phyloP scores from a whole-genome alignment of 768 basidiomycete genomes.

The Suillus americanus region DNA sequence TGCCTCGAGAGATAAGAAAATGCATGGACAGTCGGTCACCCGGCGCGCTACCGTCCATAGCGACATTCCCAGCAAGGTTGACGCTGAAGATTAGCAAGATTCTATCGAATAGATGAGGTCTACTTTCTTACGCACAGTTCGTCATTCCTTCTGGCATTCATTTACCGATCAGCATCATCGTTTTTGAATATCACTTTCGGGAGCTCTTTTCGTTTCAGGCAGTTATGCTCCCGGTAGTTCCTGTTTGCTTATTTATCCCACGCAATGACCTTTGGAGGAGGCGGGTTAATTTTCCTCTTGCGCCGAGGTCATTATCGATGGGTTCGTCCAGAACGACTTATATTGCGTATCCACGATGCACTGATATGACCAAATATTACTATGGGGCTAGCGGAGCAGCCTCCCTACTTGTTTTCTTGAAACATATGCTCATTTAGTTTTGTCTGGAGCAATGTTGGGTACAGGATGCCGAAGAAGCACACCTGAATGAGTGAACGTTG shows the following conservation, averaged over 20 bases:
- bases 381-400: not conserved
- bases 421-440: not conserved
- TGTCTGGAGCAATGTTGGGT: not conserved
- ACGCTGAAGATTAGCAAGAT: not conserved
- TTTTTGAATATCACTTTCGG: not conserved
- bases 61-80: not conserved
- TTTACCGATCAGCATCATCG: not conserved
- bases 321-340: not conserved
- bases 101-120: not conserved
- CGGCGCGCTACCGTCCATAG: not conserved
- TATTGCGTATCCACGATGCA: not conserved
- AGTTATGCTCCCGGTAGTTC: not conserved
- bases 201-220: not conserved
- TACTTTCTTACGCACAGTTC: not conserved
- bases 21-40: not conserved
- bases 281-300: not conserved
- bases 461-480: not conserved
- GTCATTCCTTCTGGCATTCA: not conserved
- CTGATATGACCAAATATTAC: not conserved
- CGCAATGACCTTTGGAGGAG: not conserved
- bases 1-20: conserved; percentile 28
- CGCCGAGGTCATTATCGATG: not conserved
- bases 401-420: not conserved
- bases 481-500: conserved; percentile 5
- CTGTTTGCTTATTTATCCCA: not conserved